Evolutionary conservation across 2,329 filamentous ascomycete genomes (phyloP).

Genomic region (Davidsoniella virescens): DNA sequence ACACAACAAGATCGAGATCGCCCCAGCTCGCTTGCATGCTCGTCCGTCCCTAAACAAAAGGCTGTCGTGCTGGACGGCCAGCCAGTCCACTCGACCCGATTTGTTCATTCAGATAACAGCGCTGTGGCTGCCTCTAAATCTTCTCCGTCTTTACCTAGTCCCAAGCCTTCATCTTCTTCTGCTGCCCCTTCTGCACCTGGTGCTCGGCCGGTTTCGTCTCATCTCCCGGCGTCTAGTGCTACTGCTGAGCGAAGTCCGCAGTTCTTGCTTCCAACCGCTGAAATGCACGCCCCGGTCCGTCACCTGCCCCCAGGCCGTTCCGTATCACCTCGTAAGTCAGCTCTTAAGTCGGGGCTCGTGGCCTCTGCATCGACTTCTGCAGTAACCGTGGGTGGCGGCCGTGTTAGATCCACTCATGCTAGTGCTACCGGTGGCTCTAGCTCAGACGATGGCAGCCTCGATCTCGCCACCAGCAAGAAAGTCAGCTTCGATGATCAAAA

Average conservation of each 20-base stretch:
- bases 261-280: neutral
- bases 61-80: neutral
- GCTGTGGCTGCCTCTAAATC: neutral
- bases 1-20: too few relatives aligned
- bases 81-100: slow-evolving; percentile 4
- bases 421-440: neutral
- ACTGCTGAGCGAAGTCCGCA: neutral
- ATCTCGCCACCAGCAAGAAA: neutral
- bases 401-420: neutral
- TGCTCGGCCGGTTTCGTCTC: slow-evolving; percentile 26
- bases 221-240: neutral
- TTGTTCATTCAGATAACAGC: slow-evolving; percentile 5
- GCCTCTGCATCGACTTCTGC: neutral
- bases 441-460: neutral
- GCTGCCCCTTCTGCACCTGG: neutral
- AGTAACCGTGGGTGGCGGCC: neutral
- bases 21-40: neutral
- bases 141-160: neutral
- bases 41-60: slow-evolving; percentile 1
- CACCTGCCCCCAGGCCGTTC: slow-evolving; percentile 46
- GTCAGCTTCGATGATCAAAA: slow-evolving; percentile 11
- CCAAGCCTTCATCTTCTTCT: neutral
- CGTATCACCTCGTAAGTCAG: slow-evolving; percentile 61
- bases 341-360: slow-evolving; percentile 41
- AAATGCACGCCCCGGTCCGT: slow-evolving; percentile 10